Evolutionary conservation across 164 flowering plant genomes (phyloP).

Genomic region (Umbilicus rupestris): DNA sequence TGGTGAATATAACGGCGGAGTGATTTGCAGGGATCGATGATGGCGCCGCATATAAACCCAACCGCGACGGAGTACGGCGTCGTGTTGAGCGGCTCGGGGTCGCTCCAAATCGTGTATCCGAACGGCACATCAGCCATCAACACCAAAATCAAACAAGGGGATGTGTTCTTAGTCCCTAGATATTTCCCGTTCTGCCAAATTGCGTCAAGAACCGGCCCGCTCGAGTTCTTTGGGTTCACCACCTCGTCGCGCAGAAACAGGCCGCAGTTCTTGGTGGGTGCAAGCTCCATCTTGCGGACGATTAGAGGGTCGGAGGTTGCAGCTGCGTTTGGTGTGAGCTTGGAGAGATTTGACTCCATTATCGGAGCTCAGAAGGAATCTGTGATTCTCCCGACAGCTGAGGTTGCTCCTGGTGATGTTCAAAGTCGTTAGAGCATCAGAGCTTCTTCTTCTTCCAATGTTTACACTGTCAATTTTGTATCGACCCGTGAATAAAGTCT

Average conservation of each 20-base stretch:
- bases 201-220: slow-evolving; percentile 58
- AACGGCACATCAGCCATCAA: slow-evolving; percentile 70
- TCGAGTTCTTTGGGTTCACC: slow-evolving; percentile 94
- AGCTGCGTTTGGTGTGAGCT: slow-evolving; percentile 40
- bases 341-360: slow-evolving; percentile 23
- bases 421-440: neutral
- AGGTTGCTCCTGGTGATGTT: slow-evolving; percentile 26
- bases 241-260: slow-evolving; percentile 59
- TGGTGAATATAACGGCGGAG: neutral
- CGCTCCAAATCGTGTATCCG: slow-evolving; percentile 64
- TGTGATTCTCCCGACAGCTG: slow-evolving; percentile 44
- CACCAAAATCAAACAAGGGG: slow-evolving; percentile 51
- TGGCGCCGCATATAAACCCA: slow-evolving; percentile 95
- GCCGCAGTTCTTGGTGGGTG: slow-evolving; percentile 80
- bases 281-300: slow-evolving; percentile 39
- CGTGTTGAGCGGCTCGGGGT: slow-evolving; percentile 55
- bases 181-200: slow-evolving; percentile 94
- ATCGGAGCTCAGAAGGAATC: slow-evolving; percentile 44
- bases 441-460: too few relatives aligned
- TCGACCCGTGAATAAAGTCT: too few relatives aligned
- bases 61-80: slow-evolving; percentile 79
- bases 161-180: slow-evolving; percentile 71
- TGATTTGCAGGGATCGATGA: slow-evolving; percentile 69
- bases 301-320: slow-evolving; percentile 61
- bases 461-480: too few relatives aligned